Conservation (phyloP, 768 basidiomycete species). For the Agaricus subrufescens region DNA sequence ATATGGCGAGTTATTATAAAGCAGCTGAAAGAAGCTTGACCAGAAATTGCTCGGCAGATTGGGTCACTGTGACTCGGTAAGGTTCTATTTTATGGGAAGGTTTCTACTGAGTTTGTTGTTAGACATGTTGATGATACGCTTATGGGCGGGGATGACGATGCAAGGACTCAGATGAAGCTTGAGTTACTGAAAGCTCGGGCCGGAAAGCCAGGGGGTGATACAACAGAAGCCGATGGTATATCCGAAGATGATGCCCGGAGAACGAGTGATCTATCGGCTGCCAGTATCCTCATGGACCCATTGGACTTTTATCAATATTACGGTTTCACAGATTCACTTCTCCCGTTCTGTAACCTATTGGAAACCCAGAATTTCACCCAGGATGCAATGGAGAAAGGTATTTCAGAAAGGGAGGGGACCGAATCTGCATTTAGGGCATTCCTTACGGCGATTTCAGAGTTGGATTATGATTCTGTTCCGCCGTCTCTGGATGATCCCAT, state of each 20-base stretch:
- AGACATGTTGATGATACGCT: slow-evolving; percentile 32
- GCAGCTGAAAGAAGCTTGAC: slow-evolving; percentile 45
- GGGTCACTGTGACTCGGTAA: slow-evolving; percentile 38
- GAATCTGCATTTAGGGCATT: slow-evolving; percentile 35
- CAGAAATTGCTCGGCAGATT: slow-evolving; percentile 48
- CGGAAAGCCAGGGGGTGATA: slow-evolving; percentile 39
- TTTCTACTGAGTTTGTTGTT: background rate
- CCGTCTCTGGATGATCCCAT: slow-evolving; percentile 39
- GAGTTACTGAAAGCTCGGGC: slow-evolving; percentile 34
- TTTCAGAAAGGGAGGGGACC: slow-evolving; percentile 29
- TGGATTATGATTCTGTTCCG: slow-evolving; percentile 42
- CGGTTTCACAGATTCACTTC: slow-evolving; percentile 36
- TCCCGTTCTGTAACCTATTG: slow-evolving; percentile 44
- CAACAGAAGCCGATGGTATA: slow-evolving; percentile 28
- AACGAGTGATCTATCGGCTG: slow-evolving; percentile 35
- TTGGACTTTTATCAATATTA: slow-evolving; percentile 48
- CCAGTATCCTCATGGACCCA: slow-evolving; percentile 45
- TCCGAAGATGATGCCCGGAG: slow-evolving; percentile 26
- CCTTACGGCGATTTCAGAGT: slow-evolving; percentile 34
- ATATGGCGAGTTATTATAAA: slow-evolving; percentile 47
- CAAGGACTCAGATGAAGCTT: slow-evolving; percentile 35
- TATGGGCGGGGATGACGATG: slow-evolving; percentile 25
- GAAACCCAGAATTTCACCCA: slow-evolving; percentile 40
- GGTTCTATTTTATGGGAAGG: background rate
- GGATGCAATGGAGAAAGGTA: slow-evolving; percentile 30